Evolutionary conservation across 306 rosid species (phyloP), one percentile per base, ranked within the genome.

Genomic region (Inga oerstediana): DNA sequence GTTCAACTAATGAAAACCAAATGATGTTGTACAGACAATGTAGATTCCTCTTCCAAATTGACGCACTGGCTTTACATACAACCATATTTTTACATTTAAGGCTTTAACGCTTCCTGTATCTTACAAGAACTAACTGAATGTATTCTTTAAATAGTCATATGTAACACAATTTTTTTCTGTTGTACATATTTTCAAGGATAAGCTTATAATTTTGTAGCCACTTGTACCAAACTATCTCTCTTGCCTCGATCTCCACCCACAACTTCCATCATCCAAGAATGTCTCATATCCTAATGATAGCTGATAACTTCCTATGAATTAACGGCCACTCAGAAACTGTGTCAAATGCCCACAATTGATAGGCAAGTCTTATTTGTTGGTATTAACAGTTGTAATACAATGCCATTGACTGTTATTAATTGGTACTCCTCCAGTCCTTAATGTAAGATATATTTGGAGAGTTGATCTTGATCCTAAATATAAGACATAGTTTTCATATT

Each of bases 1-100:
- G 56, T 52, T 71, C 51, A 59, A 59, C n/a, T 77, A 66, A 46
- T 77, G 72, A 68, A 68, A 82, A 75, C 34, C 39, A 35, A 20
- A 17, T 65, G 81, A 34, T 19, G 75, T 43, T 51, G 56, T 43
- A 44, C 81, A 46, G 72, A 68, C 9, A 22, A 10, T 12, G 54
- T 46, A 35, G 20, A 77, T 59, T 48, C 61, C 48, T 48, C 56
- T 35, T 71, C 61, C 68, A 30, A 62, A 11, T 71, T 41, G 56
- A 34, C 37, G 44, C 24, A 74, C 19, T 59, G 2, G 22, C 49
- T 73, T 8, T 3, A 0, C 72, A 13, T 69, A 69, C 27, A 74
- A 48, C 62, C 77, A 30, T 46, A 16, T 46, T 45, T 24, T 5
- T 8, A 69, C 45, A 81, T 66, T 66, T 9, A 61, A 20, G 79